Conservation (phyloP, 306 rosid species). For the Carpinus viminea region DNA sequence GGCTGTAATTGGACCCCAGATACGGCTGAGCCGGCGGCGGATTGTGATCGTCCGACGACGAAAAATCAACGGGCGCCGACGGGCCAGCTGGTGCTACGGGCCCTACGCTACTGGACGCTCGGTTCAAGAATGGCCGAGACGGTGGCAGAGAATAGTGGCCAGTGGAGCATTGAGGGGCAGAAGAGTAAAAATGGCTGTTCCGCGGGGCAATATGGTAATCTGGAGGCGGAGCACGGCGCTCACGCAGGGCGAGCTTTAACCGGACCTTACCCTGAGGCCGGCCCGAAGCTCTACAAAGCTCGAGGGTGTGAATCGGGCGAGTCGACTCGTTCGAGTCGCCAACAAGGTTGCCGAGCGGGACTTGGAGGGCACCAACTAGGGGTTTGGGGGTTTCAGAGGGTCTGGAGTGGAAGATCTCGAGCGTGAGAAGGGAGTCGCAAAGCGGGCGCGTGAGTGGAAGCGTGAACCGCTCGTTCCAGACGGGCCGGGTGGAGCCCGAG, state of each 20-base stretch:
- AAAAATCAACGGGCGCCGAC: not conserved
- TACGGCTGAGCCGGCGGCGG: not conserved
- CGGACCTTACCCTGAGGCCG: not conserved
- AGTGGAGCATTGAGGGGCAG: not conserved
- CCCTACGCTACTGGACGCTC: not conserved
- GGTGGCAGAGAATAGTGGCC: not conserved
- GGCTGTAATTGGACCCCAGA: not conserved
- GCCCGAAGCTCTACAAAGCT: not conserved
- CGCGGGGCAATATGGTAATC: not conserved
- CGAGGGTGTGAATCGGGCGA: not conserved
- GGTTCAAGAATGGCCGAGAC: not conserved
- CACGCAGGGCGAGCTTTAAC: not conserved
- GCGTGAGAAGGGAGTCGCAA: not conserved
- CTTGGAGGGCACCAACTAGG: not conserved
- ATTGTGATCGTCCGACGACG: not conserved
- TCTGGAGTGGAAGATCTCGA: conserved; percentile 1
- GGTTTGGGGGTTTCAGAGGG: not conserved
- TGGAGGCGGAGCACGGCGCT: not conserved
- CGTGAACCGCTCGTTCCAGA: conserved; percentile 2
- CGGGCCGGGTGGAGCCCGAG: not conserved
- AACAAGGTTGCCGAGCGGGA: not conserved
- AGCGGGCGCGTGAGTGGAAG: not conserved
- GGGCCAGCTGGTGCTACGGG: not conserved
- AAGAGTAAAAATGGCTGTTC: not conserved
- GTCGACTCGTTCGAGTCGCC: not conserved